Percentiles rank a stretch among this genome's conserved stretches.
phyloP scores from a whole-genome alignment of 352 stramenopile genomes.

The Pythium utonaiense region DNA sequence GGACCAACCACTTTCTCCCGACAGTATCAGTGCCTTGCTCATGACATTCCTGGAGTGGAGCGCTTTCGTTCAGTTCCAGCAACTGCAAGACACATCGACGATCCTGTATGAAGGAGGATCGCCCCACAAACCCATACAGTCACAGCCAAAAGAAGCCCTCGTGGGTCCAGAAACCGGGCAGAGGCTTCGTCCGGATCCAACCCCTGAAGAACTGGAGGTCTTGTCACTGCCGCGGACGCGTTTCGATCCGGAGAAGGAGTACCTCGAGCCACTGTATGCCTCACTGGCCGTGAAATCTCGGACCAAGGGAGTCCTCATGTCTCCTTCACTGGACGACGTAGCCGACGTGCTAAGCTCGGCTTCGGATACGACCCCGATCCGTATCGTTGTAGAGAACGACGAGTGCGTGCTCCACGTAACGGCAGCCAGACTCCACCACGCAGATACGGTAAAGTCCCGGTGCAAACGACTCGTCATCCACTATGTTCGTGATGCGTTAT shows the following conservation, averaged over 20 bases:
- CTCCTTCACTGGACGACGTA: conserved; percentile 25
- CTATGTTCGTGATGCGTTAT: conserved; percentile 42
- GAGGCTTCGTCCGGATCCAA: conserved; percentile 11
- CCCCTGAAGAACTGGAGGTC: conserved; percentile 13
- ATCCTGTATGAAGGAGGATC: conserved; percentile 26
- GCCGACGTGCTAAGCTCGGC: not conserved
- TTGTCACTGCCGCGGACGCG: conserved; percentile 6
- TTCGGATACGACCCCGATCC: not conserved
- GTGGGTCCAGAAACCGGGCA: not conserved
- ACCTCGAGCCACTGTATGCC: conserved; percentile 48
- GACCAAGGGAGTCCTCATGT: conserved; percentile 26
- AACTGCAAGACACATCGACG: conserved; percentile 37
- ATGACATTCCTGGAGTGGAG: conserved; percentile 41
- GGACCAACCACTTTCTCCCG: conserved; percentile 5
- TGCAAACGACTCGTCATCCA: not conserved
- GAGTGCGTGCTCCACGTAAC: conserved; percentile 40
- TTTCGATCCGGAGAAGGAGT: conserved; percentile 47
- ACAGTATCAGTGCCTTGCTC: conserved; percentile 10
- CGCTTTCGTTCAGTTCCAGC: conserved; percentile 47
- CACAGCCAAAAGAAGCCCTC: not conserved
- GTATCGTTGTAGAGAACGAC: conserved; percentile 36
- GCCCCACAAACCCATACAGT: not conserved
- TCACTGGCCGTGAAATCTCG: conserved; percentile 27
- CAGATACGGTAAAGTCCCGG: not conserved
- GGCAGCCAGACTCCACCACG: not conserved